Percentiles rank a stretch among this genome's conserved stretches.
These are phyloP conservation scores for Colletotrichum liaoningense DNA, from an alignment of 2,329 filamentous ascomycete genomes.

Conservation along the genomic window DNA sequence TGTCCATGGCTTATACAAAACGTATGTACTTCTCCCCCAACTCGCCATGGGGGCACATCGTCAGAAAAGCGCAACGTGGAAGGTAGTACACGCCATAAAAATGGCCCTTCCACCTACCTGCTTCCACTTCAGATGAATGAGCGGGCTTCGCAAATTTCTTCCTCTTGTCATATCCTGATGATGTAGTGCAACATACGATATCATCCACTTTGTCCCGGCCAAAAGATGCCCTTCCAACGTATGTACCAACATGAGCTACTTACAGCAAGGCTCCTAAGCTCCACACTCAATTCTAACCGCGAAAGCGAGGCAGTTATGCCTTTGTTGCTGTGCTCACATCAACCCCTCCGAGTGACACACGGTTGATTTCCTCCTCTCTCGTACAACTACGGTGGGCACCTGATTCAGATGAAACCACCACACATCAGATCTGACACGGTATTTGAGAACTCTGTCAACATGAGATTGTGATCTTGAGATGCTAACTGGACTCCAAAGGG, in stretches of 20 bases:
- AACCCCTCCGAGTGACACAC: slow-evolving; percentile 18
- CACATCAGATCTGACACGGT: slow-evolving; percentile 11
- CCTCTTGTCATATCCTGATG: no score
- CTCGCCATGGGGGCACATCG: no score
- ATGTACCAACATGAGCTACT: no score
- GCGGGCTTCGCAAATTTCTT: no score
- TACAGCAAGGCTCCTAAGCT: no score
- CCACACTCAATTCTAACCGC: not conserved
- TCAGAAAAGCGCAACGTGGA: no score
- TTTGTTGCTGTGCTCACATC: not conserved
- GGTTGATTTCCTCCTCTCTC: not conserved
- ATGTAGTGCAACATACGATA: no score
- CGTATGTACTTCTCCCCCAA: not conserved
- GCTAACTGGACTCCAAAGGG: not conserved
- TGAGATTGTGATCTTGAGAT: not conserved
- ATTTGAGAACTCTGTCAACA: slow-evolving; percentile 3
- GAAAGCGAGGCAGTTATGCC: not conserved
- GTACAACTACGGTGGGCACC: not conserved
- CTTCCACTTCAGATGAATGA: no score
- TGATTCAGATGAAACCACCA: slow-evolving; percentile 26
- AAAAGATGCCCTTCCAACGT: no score
- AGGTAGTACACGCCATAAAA: no score
- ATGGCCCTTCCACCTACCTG: no score
- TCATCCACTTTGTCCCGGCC: no score
- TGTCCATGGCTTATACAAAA: not conserved